Evolutionary conservation across 371 early-diverging fungal species (phyloP).

Genomic region (Encephalitozoon intestinalis): DNA sequence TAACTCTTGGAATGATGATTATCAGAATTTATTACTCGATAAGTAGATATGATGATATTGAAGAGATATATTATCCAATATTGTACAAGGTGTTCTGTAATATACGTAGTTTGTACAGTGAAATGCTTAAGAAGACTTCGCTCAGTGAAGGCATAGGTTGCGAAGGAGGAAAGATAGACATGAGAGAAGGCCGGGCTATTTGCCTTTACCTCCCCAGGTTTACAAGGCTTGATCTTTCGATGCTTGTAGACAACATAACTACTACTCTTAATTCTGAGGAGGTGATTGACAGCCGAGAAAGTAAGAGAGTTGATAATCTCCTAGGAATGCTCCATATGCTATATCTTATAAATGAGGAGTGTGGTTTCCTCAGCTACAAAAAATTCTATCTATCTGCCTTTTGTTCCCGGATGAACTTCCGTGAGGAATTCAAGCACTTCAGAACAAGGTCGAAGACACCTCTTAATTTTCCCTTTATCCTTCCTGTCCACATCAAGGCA

Average conservation of each 20-base stretch:
- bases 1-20: slow-evolving; percentile 15
- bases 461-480: slow-evolving; percentile 53
- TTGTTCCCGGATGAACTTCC: slow-evolving; percentile 51
- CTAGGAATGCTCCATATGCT: slow-evolving; percentile 51
- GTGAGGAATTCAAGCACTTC: slow-evolving; percentile 52
- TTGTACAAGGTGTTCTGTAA: slow-evolving; percentile 4
- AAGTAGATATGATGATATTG: background rate
- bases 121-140: background rate
- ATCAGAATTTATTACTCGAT: slow-evolving; percentile 25
- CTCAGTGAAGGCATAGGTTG: background rate
- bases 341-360: slow-evolving; percentile 49
- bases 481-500: slow-evolving; percentile 58
- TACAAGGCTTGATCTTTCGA: slow-evolving; percentile 46
- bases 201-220: slow-evolving; percentile 36
- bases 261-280: slow-evolving; percentile 32
- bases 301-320: slow-evolving; percentile 27
- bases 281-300: slow-evolving; percentile 40
- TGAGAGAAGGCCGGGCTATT: background rate
- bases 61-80: background rate
- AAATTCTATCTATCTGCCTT: slow-evolving; percentile 52
- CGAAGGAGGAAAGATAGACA: background rate
- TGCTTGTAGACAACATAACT: slow-evolving; percentile 32
- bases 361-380: slow-evolving; percentile 31
- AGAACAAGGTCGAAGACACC: slow-evolving; percentile 45
- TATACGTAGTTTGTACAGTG: background rate